A percentile compares a stretch with the other conserved stretches of the same genome.
These are phyloP conservation scores for Haplographium delicatum DNA, from an alignment of 495 filamentous ascomycete genomes.

Conservation along the genomic window DNA sequence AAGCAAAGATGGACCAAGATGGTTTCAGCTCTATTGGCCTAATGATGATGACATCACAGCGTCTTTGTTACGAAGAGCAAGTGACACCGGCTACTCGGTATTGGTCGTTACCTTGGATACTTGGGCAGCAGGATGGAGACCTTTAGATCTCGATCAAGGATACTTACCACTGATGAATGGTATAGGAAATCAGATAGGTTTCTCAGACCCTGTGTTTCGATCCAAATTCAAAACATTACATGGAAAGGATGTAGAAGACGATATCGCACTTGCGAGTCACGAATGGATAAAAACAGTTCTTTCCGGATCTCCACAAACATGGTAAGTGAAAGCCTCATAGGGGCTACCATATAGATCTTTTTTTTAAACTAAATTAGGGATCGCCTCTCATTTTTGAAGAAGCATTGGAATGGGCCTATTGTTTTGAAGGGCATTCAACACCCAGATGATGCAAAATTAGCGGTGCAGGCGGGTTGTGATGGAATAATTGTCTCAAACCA, in stretches of 20 bases:
- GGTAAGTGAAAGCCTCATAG: no score
- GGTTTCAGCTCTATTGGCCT: constrained; percentile 68
- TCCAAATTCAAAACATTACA: constrained; percentile 44
- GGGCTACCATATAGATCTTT: no score
- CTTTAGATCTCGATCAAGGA: constrained; percentile 57
- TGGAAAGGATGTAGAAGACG: constrained; percentile 43
- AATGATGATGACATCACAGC: constrained; percentile 51
- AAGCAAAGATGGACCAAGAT: constrained; percentile 28
- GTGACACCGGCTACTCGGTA: constrained; percentile 48
- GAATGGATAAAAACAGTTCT: constrained; percentile 49
- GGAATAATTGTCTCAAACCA: constrained; percentile 84
- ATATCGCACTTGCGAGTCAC: constrained; percentile 29
- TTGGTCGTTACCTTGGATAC: constrained; percentile 62
- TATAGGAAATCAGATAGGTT: constrained; percentile 38
- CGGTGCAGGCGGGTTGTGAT: constrained; percentile 76
- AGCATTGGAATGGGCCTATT: constrained; percentile 73
- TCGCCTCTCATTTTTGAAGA: constrained; percentile 46
- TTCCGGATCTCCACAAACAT: constrained; percentile 45
- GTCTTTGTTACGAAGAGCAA: constrained; percentile 57
- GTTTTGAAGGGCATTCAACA: constrained; percentile 88
- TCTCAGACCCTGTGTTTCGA: constrained; percentile 61
- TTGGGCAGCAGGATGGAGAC: constrained; percentile 54
- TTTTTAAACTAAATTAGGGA: no score
- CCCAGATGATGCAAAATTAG: constrained; percentile 86
- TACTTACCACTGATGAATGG: constrained; percentile 51